phyloP scores from a whole-genome alignment of 1,284 basidiomycete species.

The Marasmius tenuissimus region DNA sequence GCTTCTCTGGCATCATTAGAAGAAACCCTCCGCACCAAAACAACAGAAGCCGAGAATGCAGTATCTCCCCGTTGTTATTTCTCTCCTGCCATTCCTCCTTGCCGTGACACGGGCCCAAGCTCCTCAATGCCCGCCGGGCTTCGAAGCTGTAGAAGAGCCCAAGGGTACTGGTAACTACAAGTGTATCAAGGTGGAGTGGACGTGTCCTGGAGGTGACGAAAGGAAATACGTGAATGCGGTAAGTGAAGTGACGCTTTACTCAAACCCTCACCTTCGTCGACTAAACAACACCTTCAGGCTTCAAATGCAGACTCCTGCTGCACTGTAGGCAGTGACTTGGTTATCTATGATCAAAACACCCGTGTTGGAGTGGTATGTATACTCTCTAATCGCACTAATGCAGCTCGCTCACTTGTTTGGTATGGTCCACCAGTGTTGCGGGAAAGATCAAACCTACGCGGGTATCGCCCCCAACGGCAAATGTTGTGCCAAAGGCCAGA shows the following conservation, averaged over 20 bases:
- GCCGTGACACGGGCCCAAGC: not conserved
- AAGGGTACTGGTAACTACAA: not conserved
- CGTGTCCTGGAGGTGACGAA: not conserved
- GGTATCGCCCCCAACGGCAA: not conserved
- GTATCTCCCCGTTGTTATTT: not conserved
- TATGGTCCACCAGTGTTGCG: not conserved
- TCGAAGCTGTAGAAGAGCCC: not conserved
- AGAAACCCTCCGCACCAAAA: not conserved
- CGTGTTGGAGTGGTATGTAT: not conserved
- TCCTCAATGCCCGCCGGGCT: not conserved
- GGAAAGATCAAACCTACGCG: not conserved
- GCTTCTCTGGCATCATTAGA: not conserved
- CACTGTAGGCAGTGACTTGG: not conserved
- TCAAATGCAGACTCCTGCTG: not conserved
- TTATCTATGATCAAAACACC: not conserved
- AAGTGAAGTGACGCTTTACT: not conserved
- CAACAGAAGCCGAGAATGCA: not conserved
- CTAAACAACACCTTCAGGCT: not conserved
- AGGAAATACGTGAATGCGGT: not conserved
- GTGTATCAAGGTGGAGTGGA: not conserved
- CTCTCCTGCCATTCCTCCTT: not conserved
- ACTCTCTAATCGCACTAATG: not conserved
- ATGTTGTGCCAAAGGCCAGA: not conserved
- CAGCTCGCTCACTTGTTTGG: too few relatives aligned
- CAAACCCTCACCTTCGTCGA: not conserved